A percentile compares a stretch with the other conserved stretches of the same genome.
Evolutionary conservation across 805 yeast species (phyloP).

Genomic region (Wickerhamiella azyma): DNA sequence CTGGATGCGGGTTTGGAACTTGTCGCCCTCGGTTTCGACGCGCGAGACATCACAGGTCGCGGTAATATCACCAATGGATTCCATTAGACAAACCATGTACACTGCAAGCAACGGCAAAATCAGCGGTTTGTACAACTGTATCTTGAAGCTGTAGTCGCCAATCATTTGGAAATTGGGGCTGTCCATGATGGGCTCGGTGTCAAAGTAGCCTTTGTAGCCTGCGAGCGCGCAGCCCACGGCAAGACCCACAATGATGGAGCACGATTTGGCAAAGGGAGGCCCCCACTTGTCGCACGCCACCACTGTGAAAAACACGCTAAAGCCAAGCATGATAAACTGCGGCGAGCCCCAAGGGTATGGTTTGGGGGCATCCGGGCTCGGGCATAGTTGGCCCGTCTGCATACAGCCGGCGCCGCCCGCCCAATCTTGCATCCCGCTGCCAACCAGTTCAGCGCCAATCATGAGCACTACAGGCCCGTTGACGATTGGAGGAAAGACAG

Average conservation of each 20-base stretch:
- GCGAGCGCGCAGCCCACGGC: slow-evolving; percentile 81
- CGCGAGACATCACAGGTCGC: slow-evolving; percentile 85
- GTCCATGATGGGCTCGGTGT: slow-evolving; percentile 35
- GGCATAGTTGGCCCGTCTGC: slow-evolving; percentile 29
- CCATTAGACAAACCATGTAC: slow-evolving; percentile 71
- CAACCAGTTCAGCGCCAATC: slow-evolving; percentile 56
- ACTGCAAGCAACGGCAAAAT: slow-evolving; percentile 73
- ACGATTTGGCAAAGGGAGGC: slow-evolving; percentile 81
- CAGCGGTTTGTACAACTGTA: slow-evolving; percentile 64
- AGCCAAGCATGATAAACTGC: slow-evolving; percentile 69
- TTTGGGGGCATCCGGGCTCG: slow-evolving; percentile 34
- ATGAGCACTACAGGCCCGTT: slow-evolving; percentile 83
- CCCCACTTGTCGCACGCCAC: slow-evolving; percentile 72
- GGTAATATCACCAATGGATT: slow-evolving; percentile 84
- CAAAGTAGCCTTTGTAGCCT: slow-evolving; percentile 74
- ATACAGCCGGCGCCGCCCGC: slow-evolving; percentile 56
- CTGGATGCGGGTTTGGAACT: slow-evolving; percentile 71
- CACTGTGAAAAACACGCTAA: slow-evolving; percentile 59
- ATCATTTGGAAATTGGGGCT: slow-evolving; percentile 74
- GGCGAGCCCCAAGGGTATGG: slow-evolving; percentile 69
- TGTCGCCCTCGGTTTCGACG: slow-evolving; percentile 64
- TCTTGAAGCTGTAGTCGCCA: slow-evolving; percentile 73
- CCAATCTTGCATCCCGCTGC: slow-evolving; percentile 66
- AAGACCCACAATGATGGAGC: slow-evolving; percentile 76
- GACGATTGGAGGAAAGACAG: slow-evolving; percentile 70